Base-by-base conservation (phyloP, 495 filamentous ascomycete species). In the Penicillium riverlandense region DNA sequence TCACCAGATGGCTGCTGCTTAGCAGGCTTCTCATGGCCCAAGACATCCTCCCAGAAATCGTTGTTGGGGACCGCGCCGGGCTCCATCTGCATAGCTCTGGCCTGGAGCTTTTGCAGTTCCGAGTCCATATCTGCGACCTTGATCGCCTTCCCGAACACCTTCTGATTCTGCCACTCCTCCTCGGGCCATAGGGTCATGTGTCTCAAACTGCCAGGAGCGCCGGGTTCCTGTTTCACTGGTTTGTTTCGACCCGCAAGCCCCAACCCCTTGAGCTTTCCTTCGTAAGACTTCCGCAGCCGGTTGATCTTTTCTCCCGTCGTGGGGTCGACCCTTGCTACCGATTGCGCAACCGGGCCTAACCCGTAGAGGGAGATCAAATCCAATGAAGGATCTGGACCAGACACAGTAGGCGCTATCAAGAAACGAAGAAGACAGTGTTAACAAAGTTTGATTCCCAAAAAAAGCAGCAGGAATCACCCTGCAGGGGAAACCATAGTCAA, bases 231-330 rank as follows among this genome's bases (percentile, higher is more conserved):
- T 49, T 79, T 78, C 30, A 75, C 63, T 1, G 77, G 63, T 44
- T 80, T 81, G 46, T 83, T 80, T 41, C 76, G 76, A 15, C 84
- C 84, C 16, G 82, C 70, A 15, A 88, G 61, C 15, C 71, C 72
- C 14, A 85, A 51, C 7, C 65, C 66, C 53, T 83, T 83, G 52
- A 86, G 66, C 52, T 85, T 79, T 38, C 79, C 78, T 54, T 87
- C 82, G 58, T 87, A 88, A 11, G 83, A 84, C 57, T 87, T 87
- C 43, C 84, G 67, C 29, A 88, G 67, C 50, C 80, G 79, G 54
- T 86, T 86, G 53, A 82, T 83, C 62, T 87, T 88, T 49, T 80
- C 79, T 34, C 81, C 82, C 6, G 78, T 83, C 5, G 67, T 59
- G 4, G 80, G 77, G 58, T 88, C 80, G 39, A 69, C 71, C 42